These are phyloP conservation scores for Cordyceps fumosorosea DNA, from an alignment of 2,329 filamentous ascomycete species.

Conservation along the genomic window DNA sequence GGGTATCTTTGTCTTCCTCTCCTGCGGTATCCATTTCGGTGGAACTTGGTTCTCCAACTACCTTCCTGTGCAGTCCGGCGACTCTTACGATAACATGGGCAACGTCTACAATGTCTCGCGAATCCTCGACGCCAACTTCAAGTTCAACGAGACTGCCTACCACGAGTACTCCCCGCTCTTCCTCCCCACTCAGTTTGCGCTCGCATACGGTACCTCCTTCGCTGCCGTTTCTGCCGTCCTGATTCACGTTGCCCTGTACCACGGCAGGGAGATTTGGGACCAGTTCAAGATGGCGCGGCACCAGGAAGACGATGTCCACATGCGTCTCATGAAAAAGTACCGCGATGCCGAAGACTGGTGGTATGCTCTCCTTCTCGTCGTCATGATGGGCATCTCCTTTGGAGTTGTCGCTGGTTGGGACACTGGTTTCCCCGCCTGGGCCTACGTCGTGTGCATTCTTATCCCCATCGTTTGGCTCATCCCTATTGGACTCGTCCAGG, in stretches of 20 bases:
- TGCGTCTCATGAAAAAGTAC: constrained; percentile 57
- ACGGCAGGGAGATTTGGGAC: constrained; percentile 47
- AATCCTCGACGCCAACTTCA: constrained; percentile 49
- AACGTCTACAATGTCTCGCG: constrained; percentile 50
- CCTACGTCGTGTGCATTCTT: constrained; percentile 49
- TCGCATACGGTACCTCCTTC: constrained; percentile 58
- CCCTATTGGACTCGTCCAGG: constrained; percentile 55
- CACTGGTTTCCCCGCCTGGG: constrained; percentile 53
- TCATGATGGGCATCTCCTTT: constrained; percentile 50
- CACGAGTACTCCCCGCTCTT: constrained; percentile 59
- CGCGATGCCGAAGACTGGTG: constrained; percentile 54
- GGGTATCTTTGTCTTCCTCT: constrained; percentile 49
- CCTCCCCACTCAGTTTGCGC: constrained; percentile 54
- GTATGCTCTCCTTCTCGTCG: constrained; percentile 44
- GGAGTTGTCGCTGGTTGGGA: constrained; percentile 48
- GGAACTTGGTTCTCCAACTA: constrained; percentile 52
- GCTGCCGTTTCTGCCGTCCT: constrained; percentile 59
- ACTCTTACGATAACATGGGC: constrained; percentile 60
- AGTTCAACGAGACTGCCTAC: constrained; percentile 57
- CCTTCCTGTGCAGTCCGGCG: constrained; percentile 53
- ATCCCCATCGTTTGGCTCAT: constrained; percentile 54
- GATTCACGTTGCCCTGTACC: constrained; percentile 49
- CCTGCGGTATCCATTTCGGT: constrained; percentile 53
- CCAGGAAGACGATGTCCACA: constrained; percentile 53
- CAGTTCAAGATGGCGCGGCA: constrained; percentile 49